Base-by-base conservation (phyloP, 805 yeast genomes). In the Monosporozyma servazzii region DNA sequence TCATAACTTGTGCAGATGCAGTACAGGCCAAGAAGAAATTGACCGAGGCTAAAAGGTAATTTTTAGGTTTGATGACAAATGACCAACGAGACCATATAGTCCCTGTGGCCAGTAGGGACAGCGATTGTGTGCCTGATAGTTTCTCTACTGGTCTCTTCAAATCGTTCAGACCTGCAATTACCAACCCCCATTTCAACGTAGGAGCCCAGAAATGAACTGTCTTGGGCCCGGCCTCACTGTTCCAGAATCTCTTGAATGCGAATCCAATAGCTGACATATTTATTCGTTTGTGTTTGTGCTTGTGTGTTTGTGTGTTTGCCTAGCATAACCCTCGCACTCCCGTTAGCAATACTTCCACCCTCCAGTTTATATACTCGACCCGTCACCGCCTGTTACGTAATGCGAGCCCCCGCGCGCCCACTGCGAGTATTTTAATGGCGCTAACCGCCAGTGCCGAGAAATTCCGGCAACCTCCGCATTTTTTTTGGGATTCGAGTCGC, bases 61-160 rank as follows among this genome's bases (percentile, higher is more conserved):
- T 91, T 71, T 85, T 84, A 42, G 99, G 99, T 57, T 74, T 81
- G 65, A 91, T 91, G 56, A 90, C 93, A 71, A 90, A 79, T 15
- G 96, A 89, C 98, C 98, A 91, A 69, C 99, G 81, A 36, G 99
- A 91, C 99, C 99, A 91, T 61, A 91, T 88, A 50, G 81, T 80
- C 51, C 97, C 99, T 1, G 99, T 91, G 46, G 90, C 89, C 60
- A 86, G 77, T 52, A 91, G 75, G 1, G 98, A 95, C 52, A 64
- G 54, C 29, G 60, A 64, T 51, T 69, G 72, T 23, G 96, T 83
- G 52, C 97, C 96, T 37, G 93, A 83, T 48, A 91, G 76, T 62
- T 84, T 83, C 63, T 91, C 96, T 40, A 88, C 96, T 1, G 99
- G 98, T 72, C 98, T 83, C 56, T 79, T 76, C 56, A 85, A 73